Evolutionary conservation across 179 eudicot genomes (phyloP), one percentile per base, ranked within the genome.

Genomic region (Heliamphora pulchella): DNA sequence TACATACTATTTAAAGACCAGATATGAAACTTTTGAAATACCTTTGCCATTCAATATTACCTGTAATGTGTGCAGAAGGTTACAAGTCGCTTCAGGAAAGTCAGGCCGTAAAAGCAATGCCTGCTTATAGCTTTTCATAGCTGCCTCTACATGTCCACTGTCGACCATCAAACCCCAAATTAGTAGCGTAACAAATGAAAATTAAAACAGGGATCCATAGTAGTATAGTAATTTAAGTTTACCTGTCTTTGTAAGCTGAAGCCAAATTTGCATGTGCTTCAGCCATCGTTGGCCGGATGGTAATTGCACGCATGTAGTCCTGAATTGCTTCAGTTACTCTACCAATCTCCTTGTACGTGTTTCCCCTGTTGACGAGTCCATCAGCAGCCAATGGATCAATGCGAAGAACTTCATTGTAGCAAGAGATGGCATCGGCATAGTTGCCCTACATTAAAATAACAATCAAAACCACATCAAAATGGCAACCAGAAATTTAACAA

Each of bases 231-330:
- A 61, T 15, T 39, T 65, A 65, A 0, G 61, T 18, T 76, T 82
- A 94, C 99, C 99, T 96, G 85, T 94, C 98, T 78, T 94, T 96
- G 64, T 94, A 94, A 78, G 97, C 99, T 75, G 98, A 96, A 80
- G 99, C 99, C 86, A 96, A 83, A 88, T 94, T 94, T 71, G 97
- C 98, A 89, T 94, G 99, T 88, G 98, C 98, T 86, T 96, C 99
- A 65, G 99, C 96, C 98, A 94, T 91, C 78, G 86, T 78, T 75
- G 99, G 99, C 10, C 98, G 91, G 63, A 89, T 87, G 63, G 85
- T 84, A 83, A 96, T 91, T 58, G 98, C 99, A 87, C 86, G 90
- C 46, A 80, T 43, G 81, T 96, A 96, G 69, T 96, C 99, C 80
- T 96, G 99, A 82, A 96, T 94, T 78, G 99, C 98, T 85, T 96